phyloP scores from a whole-genome alignment of 2,329 filamentous ascomycete genomes.

The Monascus ruber region DNA sequence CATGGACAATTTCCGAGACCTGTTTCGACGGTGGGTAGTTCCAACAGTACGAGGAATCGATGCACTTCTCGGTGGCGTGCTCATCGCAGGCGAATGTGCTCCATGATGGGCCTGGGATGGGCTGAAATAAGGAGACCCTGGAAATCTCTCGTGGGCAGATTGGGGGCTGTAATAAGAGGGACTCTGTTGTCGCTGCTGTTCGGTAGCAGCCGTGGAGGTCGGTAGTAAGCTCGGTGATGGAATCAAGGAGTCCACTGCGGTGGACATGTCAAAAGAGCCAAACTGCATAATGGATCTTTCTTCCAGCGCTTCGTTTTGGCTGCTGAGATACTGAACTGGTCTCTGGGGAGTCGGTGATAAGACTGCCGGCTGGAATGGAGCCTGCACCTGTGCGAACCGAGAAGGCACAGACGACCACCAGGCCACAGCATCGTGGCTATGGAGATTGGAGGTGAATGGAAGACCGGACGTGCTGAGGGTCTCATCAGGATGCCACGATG shows the following conservation, averaged over 20 bases:
- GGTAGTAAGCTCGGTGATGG: slow-evolving; percentile 10
- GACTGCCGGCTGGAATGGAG: slow-evolving; percentile 24
- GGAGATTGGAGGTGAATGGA: slow-evolving; percentile 30
- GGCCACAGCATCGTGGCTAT: slow-evolving; percentile 22
- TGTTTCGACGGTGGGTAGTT: slow-evolving; percentile 23
- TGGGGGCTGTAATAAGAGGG: slow-evolving; percentile 9
- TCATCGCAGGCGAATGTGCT: slow-evolving; percentile 25
- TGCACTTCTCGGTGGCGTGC: slow-evolving; percentile 18
- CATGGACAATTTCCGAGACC: slow-evolving; percentile 30
- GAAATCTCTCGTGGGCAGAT: slow-evolving; percentile 13
- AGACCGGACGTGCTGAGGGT: slow-evolving; percentile 23
- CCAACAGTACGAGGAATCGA: slow-evolving; percentile 17
- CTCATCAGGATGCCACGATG: slow-evolving; percentile 30
- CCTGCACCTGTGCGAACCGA: slow-evolving; percentile 22
- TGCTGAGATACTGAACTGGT: slow-evolving; percentile 15
- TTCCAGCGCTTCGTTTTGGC: slow-evolving; percentile 24
- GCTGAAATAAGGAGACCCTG: slow-evolving; percentile 17
- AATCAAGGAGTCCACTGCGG: slow-evolving; percentile 17
- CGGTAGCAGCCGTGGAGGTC: neutral
- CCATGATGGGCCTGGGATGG: slow-evolving; percentile 15
- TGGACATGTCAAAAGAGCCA: slow-evolving; percentile 23
- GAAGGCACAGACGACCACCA: slow-evolving; percentile 32
- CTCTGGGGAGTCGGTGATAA: slow-evolving; percentile 24
- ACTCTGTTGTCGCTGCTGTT: neutral
- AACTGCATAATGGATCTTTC: slow-evolving; percentile 31